A percentile compares a stretch with the other conserved stretches of the same genome.
Conservation (phyloP, 352 stramenopile species). For the Blastocystis sp. region DNA sequence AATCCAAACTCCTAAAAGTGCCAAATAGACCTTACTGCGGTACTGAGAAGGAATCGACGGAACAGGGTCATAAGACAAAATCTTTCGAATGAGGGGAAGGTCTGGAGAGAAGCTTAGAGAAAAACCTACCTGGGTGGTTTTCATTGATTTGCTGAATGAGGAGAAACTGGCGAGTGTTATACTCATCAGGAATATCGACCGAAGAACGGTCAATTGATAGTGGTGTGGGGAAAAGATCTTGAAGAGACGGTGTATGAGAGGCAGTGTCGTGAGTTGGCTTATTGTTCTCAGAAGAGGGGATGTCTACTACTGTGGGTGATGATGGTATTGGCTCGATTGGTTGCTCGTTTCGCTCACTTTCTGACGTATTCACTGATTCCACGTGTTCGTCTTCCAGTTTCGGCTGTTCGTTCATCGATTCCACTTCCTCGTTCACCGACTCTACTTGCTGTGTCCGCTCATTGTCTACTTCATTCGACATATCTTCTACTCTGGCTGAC, state of each 20-base stretch:
- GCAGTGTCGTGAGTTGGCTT: neutral
- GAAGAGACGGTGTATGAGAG: neutral
- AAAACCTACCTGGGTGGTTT: neutral
- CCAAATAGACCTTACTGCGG: neutral
- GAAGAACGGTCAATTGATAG: neutral
- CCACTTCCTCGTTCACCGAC: too few relatives aligned
- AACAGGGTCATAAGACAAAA: neutral
- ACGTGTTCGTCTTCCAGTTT: too few relatives aligned
- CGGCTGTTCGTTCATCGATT: too few relatives aligned
- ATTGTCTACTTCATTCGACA: too few relatives aligned
- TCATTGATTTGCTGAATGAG: neutral
- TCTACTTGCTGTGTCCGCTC: too few relatives aligned
- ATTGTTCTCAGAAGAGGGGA: neutral
- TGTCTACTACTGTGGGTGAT: neutral
- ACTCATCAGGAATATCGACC: neutral
- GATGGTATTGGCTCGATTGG: neutral
- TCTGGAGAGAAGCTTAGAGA: neutral
- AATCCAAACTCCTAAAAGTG: neutral
- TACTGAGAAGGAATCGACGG: slow-evolving; percentile 7
- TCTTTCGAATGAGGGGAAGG: neutral
- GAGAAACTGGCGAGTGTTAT: slow-evolving; percentile 9
- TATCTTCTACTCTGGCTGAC: too few relatives aligned
- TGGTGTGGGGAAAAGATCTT: neutral
- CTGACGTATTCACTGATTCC: neutral
- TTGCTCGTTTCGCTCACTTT: neutral